phyloP scores from a whole-genome alignment of 768 basidiomycete genomes.

The Tulasnella sp. region DNA sequence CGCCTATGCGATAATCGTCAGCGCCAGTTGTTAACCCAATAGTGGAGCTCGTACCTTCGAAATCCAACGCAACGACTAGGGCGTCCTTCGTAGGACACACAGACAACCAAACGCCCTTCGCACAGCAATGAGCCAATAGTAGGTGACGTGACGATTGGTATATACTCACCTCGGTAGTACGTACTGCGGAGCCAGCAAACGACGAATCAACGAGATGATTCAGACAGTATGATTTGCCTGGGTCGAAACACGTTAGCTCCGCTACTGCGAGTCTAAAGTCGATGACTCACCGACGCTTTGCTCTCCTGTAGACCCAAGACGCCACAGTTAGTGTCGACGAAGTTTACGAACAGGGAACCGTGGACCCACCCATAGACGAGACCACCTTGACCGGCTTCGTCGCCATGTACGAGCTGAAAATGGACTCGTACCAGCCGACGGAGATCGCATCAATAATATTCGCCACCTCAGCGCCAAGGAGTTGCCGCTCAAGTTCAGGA shows the following conservation, averaged over 20 bases:
- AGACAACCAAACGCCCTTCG: conserved; percentile 14
- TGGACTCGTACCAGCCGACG: conserved; percentile 52
- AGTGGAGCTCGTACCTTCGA: conserved; percentile 7
- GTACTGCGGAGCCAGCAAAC: conserved; percentile 53
- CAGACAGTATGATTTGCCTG: conserved; percentile 39
- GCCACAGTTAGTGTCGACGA: neutral
- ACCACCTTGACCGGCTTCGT: conserved; percentile 52
- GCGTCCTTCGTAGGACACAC: conserved; percentile 4
- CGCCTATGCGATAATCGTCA: neutral
- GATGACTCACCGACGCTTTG: conserved; percentile 42
- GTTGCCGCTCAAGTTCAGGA: conserved; percentile 35
- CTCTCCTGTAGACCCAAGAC: conserved; percentile 30
- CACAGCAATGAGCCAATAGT: neutral
- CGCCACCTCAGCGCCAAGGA: conserved; percentile 40
- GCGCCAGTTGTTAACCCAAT: too few relatives aligned
- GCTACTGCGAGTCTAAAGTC: neutral
- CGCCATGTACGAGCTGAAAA: conserved; percentile 51
- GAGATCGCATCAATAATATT: conserved; percentile 21
- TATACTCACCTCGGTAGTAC: conserved; percentile 24
- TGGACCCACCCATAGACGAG: conserved; percentile 43
- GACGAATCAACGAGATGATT: conserved; percentile 54
- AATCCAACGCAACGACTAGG: conserved; percentile 13
- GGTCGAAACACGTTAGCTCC: neutral
- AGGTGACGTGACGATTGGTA: neutral
- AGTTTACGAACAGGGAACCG: neutral